Conservation (phyloP, 192 early-diverging fungal species). For the Dissophora ornata region DNA sequence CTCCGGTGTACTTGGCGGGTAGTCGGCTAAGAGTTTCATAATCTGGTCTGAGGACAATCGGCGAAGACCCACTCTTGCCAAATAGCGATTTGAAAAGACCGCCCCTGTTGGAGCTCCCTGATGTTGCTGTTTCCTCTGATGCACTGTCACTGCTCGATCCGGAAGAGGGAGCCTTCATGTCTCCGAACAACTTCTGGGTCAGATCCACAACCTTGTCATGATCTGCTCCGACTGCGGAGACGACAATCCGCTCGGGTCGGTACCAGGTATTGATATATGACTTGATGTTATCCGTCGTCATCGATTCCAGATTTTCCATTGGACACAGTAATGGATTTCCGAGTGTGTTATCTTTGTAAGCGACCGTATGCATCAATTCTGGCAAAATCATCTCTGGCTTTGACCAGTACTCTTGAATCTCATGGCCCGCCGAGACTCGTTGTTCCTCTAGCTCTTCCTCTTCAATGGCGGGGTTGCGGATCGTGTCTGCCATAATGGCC, state of each 20-base stretch:
- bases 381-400: constrained; percentile 89
- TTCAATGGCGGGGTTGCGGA: constrained; percentile 78
- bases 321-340: constrained; percentile 86
- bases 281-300: constrained; percentile 76
- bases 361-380: constrained; percentile 87
- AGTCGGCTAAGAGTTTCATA: constrained; percentile 53
- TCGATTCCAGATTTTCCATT: constrained; percentile 68
- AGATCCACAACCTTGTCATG: constrained; percentile 86
- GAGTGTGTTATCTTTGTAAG: constrained; percentile 81
- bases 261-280: constrained; percentile 86
- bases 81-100: constrained; percentile 33
- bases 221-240: constrained; percentile 86
- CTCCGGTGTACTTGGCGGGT: constrained; percentile 84
- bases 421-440: constrained; percentile 80
- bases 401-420: constrained; percentile 87
- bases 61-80: constrained; percentile 7
- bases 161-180: constrained; percentile 55
- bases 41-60: constrained; percentile 15
- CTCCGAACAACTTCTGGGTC: constrained; percentile 80
- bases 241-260: constrained; percentile 90
- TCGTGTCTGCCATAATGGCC: constrained; percentile 81
- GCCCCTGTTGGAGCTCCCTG: constrained; percentile 48
- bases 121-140: constrained; percentile 4
- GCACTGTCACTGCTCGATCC: background rate
- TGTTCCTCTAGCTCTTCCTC: constrained; percentile 87